These are phyloP conservation scores for Diaporthe helianthi DNA, from an alignment of 2,329 filamentous ascomycete species.

Conservation along the genomic window DNA sequence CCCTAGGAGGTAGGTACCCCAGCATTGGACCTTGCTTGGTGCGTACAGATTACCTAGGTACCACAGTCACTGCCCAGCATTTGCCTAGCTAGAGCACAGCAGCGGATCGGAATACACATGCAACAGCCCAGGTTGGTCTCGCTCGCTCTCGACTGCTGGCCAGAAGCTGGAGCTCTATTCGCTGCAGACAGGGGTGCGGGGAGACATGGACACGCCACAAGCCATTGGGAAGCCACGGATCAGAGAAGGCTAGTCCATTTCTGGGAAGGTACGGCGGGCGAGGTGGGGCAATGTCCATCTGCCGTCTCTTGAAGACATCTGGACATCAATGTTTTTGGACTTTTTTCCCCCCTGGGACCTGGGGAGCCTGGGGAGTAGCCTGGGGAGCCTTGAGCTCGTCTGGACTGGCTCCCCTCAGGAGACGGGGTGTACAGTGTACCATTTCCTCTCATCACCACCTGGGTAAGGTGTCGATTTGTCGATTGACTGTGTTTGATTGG, in stretches of 20 bases:
- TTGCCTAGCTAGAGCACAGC: background rate
- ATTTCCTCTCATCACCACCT: background rate
- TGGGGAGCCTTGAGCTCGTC: background rate
- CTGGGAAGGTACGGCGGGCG: background rate
- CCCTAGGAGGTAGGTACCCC: background rate
- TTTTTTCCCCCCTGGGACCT: background rate
- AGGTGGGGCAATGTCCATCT: slow-evolving; percentile 17
- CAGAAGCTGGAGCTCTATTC: slow-evolving; percentile 20
- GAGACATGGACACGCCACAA: slow-evolving; percentile 1
- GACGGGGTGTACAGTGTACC: background rate
- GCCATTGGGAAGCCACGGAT: slow-evolving; percentile 18
- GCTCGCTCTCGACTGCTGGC: slow-evolving; percentile 4
- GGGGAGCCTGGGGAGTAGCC: no score
- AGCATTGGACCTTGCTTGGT: background rate
- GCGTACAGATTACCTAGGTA: no score
- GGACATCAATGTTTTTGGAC: slow-evolving; percentile 10
- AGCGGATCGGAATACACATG: slow-evolving; percentile 17
- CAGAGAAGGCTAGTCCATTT: slow-evolving; percentile 12
- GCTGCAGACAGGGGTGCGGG: slow-evolving; percentile 3
- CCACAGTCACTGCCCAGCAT: background rate
- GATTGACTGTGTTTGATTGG: background rate
- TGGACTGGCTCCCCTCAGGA: background rate
- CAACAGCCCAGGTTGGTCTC: slow-evolving; percentile 7
- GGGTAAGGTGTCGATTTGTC: background rate
- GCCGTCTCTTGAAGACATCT: slow-evolving; percentile 10